Evolutionary conservation across 208 protist genomes (phyloP), one percentile per base, ranked within the genome.

Genomic region (Phytomonas sp.): DNA sequence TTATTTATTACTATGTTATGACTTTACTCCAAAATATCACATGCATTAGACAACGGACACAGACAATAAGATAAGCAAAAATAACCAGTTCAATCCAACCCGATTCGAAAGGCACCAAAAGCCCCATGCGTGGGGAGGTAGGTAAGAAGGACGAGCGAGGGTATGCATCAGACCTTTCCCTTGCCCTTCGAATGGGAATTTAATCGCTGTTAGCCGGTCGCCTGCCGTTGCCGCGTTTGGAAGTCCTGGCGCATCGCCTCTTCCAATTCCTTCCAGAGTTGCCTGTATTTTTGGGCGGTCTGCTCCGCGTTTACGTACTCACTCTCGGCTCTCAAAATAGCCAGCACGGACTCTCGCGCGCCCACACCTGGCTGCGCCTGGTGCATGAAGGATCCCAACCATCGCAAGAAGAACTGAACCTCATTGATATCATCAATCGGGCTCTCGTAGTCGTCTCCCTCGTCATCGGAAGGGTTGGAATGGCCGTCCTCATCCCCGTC

Each of bases 351-450:
- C 13, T 34, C 62, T 17, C 71, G 71, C 56, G 30, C 62, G 11
- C 40, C 40, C 37, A 72, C 71, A 33, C 46, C 73, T 37, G 40
- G 73, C 7, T 64, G 74, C 32, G 65, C 51, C 59, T 81, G 75
- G 56, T 69, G 61, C 37, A 74, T 15, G 53, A 71, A 26, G 7
- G n/a, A 33, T 62, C 62, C 71, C 32, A 75, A 67, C 76, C 75
- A 85, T 23, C 64, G 29, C 17, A 77, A 29, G 60, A 93, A 91
- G 33, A 78, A 74, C 1, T 85, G 60, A 26, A 91, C 90, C 75
- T 96, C 90, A 65, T 92, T 93, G 37, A 96, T 78, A 62, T 91
- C 83, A 60, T 96, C 90, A 65, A 96, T 96, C 13, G 87, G 87
- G 71, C 90, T 93, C 59, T 85, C 78, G 73, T 96, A 96, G 69